These are phyloP conservation scores for Styphnolobium japonicum DNA, from an alignment of 306 rosid species.

Conservation along the genomic window DNA sequence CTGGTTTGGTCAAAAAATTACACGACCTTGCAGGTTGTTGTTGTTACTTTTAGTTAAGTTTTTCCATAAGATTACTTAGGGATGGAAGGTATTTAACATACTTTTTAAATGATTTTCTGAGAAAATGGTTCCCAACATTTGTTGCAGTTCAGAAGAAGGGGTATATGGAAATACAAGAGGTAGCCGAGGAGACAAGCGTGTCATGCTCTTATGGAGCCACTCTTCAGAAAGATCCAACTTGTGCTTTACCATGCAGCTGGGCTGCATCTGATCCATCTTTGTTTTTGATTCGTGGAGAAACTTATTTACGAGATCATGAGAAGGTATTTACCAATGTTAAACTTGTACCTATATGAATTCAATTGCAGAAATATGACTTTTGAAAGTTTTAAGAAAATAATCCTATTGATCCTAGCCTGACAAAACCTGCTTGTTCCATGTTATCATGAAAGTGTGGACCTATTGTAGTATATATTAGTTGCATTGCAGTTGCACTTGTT, in stretches of 20 bases:
- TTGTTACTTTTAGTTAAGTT: neutral
- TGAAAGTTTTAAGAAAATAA: neutral
- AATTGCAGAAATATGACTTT: neutral
- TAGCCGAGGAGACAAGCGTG: conserved; percentile 31
- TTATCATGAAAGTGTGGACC: neutral
- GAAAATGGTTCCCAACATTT: neutral
- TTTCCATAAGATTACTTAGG: neutral
- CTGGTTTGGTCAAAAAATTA: conserved; percentile 51
- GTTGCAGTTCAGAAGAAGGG: conserved; percentile 64
- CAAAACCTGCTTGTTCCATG: neutral
- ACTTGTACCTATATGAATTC: neutral
- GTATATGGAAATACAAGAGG: conserved; percentile 45
- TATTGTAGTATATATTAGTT: neutral
- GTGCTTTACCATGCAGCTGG: conserved; percentile 54
- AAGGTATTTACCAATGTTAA: conserved; percentile 45
- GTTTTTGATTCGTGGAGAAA: conserved; percentile 60
- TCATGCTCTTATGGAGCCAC: conserved; percentile 53
- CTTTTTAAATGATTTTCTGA: neutral
- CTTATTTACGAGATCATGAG: conserved; percentile 42
- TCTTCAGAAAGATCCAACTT: conserved; percentile 54
- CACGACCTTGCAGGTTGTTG: conserved; percentile 62
- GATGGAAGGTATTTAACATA: neutral
- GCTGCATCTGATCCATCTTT: conserved; percentile 60
- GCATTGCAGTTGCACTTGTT: neutral
- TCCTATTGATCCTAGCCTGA: neutral